Evolutionary conservation across 345 rosid genomes (phyloP).

Genomic region (Arabidopsis suecica): DNA sequence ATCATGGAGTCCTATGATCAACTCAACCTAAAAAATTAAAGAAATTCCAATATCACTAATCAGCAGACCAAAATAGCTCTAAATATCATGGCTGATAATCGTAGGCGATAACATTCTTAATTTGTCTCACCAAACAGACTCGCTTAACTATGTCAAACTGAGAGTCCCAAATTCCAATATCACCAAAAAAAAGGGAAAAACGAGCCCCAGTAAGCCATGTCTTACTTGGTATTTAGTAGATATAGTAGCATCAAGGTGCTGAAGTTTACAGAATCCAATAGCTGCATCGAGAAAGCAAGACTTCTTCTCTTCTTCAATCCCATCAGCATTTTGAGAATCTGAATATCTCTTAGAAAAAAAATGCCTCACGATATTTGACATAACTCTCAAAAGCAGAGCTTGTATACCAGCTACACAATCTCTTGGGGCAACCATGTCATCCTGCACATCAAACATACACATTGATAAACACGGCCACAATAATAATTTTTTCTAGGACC

Average conservation of each 20-base stretch:
- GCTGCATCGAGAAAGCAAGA: conserved; percentile 78
- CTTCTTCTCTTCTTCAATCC: conserved; percentile 69
- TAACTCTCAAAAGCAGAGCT: conserved; percentile 74
- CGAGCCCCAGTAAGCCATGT: conserved; percentile 13
- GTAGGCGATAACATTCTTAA: not conserved
- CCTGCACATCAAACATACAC: conserved; percentile 59
- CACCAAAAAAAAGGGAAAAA: not conserved
- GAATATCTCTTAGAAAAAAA: conserved; percentile 64
- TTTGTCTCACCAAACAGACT: conserved; percentile 15
- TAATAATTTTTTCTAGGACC: not conserved
- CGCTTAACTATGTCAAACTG: conserved; percentile 29
- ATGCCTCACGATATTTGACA: conserved; percentile 73
- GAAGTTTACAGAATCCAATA: conserved; percentile 92
- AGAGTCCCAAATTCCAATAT: not conserved
- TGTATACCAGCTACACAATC: conserved; percentile 67
- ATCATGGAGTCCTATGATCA: conserved; percentile 84
- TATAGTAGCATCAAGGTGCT: conserved; percentile 68
- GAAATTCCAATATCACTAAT: conserved; percentile 30
- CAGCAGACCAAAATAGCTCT: conserved; percentile 31
- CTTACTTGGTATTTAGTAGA: conserved; percentile 79
- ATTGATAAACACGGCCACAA: conserved; percentile 10
- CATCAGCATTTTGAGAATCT: conserved; percentile 50
- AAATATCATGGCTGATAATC: conserved; percentile 14
- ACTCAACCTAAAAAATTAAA: conserved; percentile 65
- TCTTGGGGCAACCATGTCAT: conserved; percentile 46